phyloP scores from a whole-genome alignment of 179 eudicot genomes.

The Beta lomatogona region DNA sequence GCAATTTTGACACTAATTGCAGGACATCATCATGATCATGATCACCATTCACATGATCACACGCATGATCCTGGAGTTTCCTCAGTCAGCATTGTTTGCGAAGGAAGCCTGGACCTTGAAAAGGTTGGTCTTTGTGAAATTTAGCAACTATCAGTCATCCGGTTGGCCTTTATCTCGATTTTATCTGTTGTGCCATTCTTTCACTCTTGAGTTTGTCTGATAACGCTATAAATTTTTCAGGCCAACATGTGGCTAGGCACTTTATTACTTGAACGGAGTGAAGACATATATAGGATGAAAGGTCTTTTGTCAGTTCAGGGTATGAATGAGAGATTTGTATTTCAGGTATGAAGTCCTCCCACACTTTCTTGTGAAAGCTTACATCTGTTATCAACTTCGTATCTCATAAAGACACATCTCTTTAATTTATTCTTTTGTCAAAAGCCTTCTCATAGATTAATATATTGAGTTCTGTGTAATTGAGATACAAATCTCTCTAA shows the following conservation, averaged over 20 bases:
- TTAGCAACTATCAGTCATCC: neutral
- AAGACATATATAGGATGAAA: conserved; percentile 97
- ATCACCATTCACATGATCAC: conserved; percentile 84
- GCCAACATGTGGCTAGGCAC: conserved; percentile 96
- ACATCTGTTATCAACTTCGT: neutral
- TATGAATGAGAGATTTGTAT: conserved; percentile 95
- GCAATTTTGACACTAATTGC: conserved; percentile 30
- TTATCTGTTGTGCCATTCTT: neutral
- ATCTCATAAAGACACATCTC: neutral
- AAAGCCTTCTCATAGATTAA: neutral
- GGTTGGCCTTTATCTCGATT: neutral
- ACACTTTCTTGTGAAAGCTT: neutral
- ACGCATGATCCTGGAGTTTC: conserved; percentile 94
- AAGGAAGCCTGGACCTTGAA: conserved; percentile 94
- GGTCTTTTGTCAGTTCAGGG: conserved; percentile 87
- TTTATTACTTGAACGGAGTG: conserved; percentile 74
- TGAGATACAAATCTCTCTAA: neutral
- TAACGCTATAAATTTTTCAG: conserved; percentile 42
- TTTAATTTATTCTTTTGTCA: neutral
- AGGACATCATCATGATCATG: conserved; percentile 77
- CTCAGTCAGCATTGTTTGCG: conserved; percentile 94
- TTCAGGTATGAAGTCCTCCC: conserved; percentile 61
- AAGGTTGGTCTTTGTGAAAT: conserved; percentile 50
- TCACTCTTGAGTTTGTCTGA: neutral
- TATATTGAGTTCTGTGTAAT: neutral